Base-by-base conservation (phyloP, 1,284 basidiomycete genomes). In the Heterobasidion occidentale region DNA sequence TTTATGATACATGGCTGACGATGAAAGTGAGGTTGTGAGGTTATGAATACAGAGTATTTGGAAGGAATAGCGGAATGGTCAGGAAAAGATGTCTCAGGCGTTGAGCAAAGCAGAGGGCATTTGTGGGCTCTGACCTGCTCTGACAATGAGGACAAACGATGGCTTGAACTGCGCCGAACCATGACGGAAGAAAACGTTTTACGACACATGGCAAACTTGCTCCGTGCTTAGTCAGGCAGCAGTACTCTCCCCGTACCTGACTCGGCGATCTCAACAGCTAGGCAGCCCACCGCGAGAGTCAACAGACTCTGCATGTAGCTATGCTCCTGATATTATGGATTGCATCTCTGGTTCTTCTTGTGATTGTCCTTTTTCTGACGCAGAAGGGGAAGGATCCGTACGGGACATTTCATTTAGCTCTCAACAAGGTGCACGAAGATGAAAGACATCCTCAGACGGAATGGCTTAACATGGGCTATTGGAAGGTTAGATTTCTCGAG, bases 401-500 rank as follows among this genome's bases (percentile, higher is more conserved):
- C 63, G 77, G 78, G 11, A 64, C 77, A 2, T 83, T 79, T 59
- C 82, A 84, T 63, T 65, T 81, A 7, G 57, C 67, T 0, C 66
- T 84, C 50, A 84, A 84, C 63, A 67, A 64, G 57, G 53, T 67
- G 9, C 67, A 74, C 15, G 72, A 74, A 44, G 63, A 69, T 35
- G 53, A 63, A 8, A 56, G 57, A 19, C 51, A 56, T n/a, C 81
- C 78, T n/a, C 63, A 62, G 44, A 84, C 82, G 1, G 82, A 86
- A 68, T 86, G 84, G 84, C 67, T 86, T 38, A 86, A 86, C 65
- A 83, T 85, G 79, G 84, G 83, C 3, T 82, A 74, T 60, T 85
- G 83, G 83, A 77, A 77, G 75, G 81, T 81, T 46, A 51, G 68
- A 27, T 27, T 6, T 27, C 27, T 35, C 52, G 46, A 49, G 45